phyloP scores from a whole-genome alignment of 2,329 filamentous ascomycete species.

The Trichophyton simii region DNA sequence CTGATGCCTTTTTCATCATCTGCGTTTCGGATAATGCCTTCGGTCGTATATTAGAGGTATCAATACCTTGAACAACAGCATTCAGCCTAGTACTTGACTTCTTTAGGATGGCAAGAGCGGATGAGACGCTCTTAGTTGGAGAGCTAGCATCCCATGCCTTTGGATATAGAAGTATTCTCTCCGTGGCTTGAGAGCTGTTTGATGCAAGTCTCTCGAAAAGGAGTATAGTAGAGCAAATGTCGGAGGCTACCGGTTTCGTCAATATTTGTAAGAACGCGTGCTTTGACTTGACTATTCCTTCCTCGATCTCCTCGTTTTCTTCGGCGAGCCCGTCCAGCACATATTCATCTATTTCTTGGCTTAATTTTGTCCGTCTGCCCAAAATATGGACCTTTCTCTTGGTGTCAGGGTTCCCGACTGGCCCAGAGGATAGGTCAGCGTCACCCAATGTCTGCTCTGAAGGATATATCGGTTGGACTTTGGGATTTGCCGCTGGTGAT shows the following conservation, averaged over 20 bases:
- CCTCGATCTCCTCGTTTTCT: neutral
- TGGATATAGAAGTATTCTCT: constrained; percentile 37
- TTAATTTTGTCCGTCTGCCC: neutral
- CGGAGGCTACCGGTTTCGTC: constrained; percentile 29
- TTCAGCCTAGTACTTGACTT: constrained; percentile 28
- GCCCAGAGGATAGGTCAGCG: neutral
- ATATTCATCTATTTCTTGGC: neutral
- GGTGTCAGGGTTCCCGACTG: neutral
- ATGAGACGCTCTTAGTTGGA: constrained; percentile 18
- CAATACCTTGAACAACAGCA: constrained; percentile 31
- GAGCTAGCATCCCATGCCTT: constrained; percentile 31
- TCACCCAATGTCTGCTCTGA: neutral
- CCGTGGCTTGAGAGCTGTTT: constrained; percentile 25
- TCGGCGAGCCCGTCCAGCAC: neutral
- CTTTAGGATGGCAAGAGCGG: constrained; percentile 28
- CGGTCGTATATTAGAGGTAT: constrained; percentile 21
- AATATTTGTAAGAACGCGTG: constrained; percentile 35
- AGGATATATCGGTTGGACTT: neutral
- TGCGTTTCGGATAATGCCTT: constrained; percentile 9
- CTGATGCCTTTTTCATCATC: constrained; percentile 18
- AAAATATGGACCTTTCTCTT: neutral
- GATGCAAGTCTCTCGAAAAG: constrained; percentile 31
- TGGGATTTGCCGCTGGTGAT: neutral
- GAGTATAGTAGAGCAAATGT: constrained; percentile 35
- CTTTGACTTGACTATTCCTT: constrained; percentile 13